These are phyloP conservation scores for Fusarium austroafricanum DNA, from an alignment of 2,329 filamentous ascomycete species.

Conservation along the genomic window DNA sequence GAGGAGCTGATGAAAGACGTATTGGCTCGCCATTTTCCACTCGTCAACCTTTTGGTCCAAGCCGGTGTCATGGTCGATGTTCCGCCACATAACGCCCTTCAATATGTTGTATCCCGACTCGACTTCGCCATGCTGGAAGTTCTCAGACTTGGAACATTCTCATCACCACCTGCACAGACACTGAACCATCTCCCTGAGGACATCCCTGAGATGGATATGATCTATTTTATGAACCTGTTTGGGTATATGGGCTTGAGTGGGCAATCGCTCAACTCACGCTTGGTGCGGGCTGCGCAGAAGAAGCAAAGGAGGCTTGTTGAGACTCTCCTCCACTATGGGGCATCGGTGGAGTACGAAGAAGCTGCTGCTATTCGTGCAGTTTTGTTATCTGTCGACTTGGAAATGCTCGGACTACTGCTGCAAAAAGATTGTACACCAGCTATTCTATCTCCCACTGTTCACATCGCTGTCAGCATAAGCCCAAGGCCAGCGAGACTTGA, in stretches of 20 bases:
- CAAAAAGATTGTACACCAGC: not conserved
- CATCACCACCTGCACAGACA: not conserved
- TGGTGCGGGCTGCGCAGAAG: not conserved
- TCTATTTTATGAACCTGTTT: slow-evolving; percentile 3
- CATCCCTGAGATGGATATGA: not conserved
- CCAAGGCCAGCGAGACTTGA: not conserved
- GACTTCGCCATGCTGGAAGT: slow-evolving; percentile 16
- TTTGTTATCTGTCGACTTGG: not conserved
- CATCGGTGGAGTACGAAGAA: slow-evolving; percentile 3
- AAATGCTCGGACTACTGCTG: not conserved
- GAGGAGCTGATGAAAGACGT: slow-evolving; percentile 10
- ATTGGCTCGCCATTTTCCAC: not conserved
- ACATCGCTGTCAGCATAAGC: not conserved
- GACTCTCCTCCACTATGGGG: slow-evolving; percentile 4
- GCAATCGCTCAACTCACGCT: not conserved
- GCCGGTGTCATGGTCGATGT: slow-evolving; percentile 3
- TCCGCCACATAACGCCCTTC: slow-evolving; percentile 1
- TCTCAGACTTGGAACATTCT: not conserved
- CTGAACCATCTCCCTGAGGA: not conserved
- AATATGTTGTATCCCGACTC: not conserved
- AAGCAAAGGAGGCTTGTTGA: not conserved
- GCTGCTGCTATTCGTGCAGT: slow-evolving; percentile 5
- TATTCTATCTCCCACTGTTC: not conserved
- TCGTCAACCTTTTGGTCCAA: slow-evolving; percentile 2
- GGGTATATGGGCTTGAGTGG: slow-evolving; percentile 3